phyloP scores from a whole-genome alignment of 495 filamentous ascomycete species.

The Xylaria acuta region DNA sequence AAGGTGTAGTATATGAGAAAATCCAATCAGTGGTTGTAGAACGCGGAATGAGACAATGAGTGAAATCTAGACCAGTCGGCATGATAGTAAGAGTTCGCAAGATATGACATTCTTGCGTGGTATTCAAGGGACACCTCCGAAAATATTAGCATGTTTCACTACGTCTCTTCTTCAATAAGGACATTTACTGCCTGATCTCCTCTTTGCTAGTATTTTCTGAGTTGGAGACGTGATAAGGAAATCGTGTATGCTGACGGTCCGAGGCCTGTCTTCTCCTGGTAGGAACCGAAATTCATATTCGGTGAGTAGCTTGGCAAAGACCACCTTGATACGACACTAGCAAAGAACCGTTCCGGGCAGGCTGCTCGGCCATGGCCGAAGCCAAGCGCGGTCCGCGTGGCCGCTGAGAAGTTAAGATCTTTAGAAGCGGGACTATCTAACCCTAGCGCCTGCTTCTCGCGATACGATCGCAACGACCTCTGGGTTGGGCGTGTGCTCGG shows the following conservation, averaged over 20 bases:
- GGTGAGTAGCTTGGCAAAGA: conserved; percentile 32
- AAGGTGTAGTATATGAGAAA: not conserved
- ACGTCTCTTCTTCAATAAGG: not conserved
- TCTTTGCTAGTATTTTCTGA: not conserved
- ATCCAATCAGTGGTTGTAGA: not conserved
- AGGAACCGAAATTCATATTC: conserved; percentile 32
- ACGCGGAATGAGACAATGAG: not conserved
- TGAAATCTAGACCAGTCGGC: not conserved
- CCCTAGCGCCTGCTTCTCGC: conserved; percentile 1
- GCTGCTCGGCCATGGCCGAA: conserved; percentile 37
- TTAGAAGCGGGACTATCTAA: not conserved
- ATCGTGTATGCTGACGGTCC: conserved; percentile 21
- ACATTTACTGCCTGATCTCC: not conserved
- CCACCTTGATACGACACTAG: conserved; percentile 34
- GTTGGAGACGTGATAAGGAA: conserved; percentile 7
- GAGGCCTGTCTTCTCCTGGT: conserved; percentile 22
- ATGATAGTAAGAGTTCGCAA: not conserved
- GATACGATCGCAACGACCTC: conserved; percentile 29
- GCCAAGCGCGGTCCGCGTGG: conserved; percentile 18
- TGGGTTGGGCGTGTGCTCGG: conserved; percentile 24
- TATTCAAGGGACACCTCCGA: no score
- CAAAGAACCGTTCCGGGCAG: conserved; percentile 38
- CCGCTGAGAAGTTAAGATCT: conserved; percentile 24
- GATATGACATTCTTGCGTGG: no score
- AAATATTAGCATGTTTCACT: no score